These are phyloP conservation scores for Allantophomopsis cytisporea DNA, from an alignment of 2,329 filamentous ascomycete genomes.

Conservation along the genomic window DNA sequence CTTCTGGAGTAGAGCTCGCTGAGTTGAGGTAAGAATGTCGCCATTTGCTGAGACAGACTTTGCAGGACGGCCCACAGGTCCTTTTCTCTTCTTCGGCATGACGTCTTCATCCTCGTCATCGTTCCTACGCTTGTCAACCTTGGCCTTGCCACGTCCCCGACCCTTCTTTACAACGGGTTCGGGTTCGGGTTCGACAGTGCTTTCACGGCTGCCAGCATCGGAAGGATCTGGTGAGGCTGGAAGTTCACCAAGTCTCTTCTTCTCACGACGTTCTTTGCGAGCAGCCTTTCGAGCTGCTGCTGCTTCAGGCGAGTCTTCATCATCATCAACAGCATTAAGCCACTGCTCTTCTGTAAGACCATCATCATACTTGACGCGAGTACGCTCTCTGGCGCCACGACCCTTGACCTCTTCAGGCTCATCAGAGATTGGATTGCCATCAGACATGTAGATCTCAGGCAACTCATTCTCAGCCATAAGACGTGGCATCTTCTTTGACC, in stretches of 20 bases:
- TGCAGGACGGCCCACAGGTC: conserved; percentile 57
- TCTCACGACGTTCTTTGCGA: conserved; percentile 64
- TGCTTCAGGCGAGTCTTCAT: conserved; percentile 87
- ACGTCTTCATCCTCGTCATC: conserved; percentile 59
- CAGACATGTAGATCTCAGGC: conserved; percentile 84
- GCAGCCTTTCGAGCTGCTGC: conserved; percentile 84
- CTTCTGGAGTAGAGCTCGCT: conserved; percentile 67
- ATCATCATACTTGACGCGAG: conserved; percentile 89
- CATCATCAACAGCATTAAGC: conserved; percentile 94
- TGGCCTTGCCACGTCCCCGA: conserved; percentile 67
- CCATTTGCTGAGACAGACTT: conserved; percentile 23
- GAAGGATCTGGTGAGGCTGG: conserved; percentile 51
- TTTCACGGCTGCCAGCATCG: conserved; percentile 56
- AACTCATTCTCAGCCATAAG: conserved; percentile 80
- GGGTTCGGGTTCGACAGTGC: conserved; percentile 51
- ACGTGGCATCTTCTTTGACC: conserved; percentile 55
- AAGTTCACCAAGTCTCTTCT: conserved; percentile 32
- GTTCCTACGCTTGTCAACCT: conserved; percentile 75
- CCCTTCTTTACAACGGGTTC: conserved; percentile 58
- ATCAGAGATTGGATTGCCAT: conserved; percentile 69
- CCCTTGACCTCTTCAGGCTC: conserved; percentile 68
- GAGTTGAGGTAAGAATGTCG: conserved; percentile 52
- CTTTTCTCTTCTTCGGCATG: conserved; percentile 65
- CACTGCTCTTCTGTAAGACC: conserved; percentile 97
- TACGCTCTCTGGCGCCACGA: conserved; percentile 88